Evolutionary conservation across 2,329 filamentous ascomycete species (phyloP), one percentile per base, ranked within the genome.

Genomic region (Neoscytalidium dimidiatum): DNA sequence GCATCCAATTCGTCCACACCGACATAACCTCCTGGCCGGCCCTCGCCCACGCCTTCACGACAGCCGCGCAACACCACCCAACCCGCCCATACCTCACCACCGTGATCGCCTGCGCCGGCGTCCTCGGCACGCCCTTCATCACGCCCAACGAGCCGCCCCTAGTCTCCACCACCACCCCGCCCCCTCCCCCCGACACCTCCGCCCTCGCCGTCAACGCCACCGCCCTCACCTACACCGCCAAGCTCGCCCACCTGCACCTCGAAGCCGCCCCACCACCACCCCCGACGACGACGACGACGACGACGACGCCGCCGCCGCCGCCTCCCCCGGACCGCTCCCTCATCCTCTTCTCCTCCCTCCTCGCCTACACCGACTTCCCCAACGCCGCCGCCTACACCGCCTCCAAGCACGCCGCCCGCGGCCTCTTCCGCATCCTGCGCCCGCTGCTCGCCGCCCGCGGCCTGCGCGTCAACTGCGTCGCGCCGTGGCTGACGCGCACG

Each of bases 51-150:
- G 70, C 75, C 49, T 78, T 78, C 69, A 71, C 74, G 48, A 68
- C 66, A 8, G 74, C 75, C 2, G 67, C 74, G 11, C 14, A 41
- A 2, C 73, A 71, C 29, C 71, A 71, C 6, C 66, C 68, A 0
- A 68, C 66, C 9, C 64, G 63, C 17, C 71, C 64, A n/a, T n/a
- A n/a, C 23, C 61, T 78, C 29, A 73, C 77, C 51, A 57, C 76
- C 26, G 72, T 75, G 2, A 68, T 77, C 7, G 68, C 75, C 7
- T 71, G 69, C 28, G 75, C 76, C 5, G 76, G 74, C 26, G 66
- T 75, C 8, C 64, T 71, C 46, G 68, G 68, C 2, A 63, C 72
- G 35, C 72, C 71, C 26, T 62, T 74, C 17, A 67, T 73, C 63
- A 67, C 70, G 29, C 70, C 72, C 68, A 29, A 23, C 26, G 35